Percentiles rank a stretch among this genome's conserved stretches.
phyloP scores from a whole-genome alignment of 805 yeast species.

The Teunomyces barrocoloradensis region DNA sequence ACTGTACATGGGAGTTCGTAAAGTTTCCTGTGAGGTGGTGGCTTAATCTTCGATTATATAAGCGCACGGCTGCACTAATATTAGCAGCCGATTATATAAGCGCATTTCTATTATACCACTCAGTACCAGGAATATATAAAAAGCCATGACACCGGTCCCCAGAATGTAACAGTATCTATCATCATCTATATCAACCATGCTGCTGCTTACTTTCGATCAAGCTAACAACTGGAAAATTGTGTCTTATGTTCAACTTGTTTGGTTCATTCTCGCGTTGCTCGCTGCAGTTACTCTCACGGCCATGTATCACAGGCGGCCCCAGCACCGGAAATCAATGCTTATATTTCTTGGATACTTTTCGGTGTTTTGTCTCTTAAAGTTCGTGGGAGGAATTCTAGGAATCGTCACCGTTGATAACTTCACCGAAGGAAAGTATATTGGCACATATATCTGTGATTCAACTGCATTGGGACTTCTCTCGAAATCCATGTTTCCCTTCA shows the following conservation, averaged over 20 bases:
- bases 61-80: background rate
- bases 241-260: constrained; percentile 7
- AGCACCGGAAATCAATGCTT: background rate
- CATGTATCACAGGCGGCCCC: background rate
- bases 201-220: background rate
- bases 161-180: no score
- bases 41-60: background rate
- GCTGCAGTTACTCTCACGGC: background rate
- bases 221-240: constrained; percentile 8
- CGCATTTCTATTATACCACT: background rate
- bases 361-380: constrained; percentile 3
- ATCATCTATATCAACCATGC: background rate
- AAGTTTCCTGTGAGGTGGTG: no score
- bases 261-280: constrained; percentile 5
- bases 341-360: constrained; percentile 4
- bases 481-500: constrained; percentile 7
- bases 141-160: no score
- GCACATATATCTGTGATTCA: constrained; percentile 6
- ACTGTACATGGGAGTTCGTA: no score
- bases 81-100: constrained; percentile 1
- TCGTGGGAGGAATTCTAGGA: constrained; percentile 5
- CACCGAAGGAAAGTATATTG: constrained; percentile 1
- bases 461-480: constrained; percentile 7
- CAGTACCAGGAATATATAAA: background rate
- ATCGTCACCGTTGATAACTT: background rate